Percentiles rank a stretch among this genome's conserved stretches.
These are phyloP conservation scores for Tolypocladium inflatum DNA, from an alignment of 2,329 filamentous ascomycete genomes.

Conservation along the genomic window DNA sequence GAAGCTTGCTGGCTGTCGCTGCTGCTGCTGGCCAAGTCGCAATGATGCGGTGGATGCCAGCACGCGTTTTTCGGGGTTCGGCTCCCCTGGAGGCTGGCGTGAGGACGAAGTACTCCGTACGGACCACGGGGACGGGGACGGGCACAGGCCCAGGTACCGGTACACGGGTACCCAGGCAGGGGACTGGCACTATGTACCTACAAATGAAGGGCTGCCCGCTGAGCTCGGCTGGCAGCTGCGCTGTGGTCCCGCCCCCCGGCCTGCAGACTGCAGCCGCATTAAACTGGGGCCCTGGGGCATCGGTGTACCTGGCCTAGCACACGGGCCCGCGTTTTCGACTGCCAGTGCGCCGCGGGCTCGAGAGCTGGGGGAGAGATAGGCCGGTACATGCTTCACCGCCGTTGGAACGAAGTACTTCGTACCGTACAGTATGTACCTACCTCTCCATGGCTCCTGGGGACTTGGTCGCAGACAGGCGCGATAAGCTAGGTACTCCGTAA, in stretches of 20 bases:
- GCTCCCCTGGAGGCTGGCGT: background rate
- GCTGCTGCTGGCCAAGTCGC: background rate
- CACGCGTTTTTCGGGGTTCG: slow-evolving; percentile 16
- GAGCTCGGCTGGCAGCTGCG: background rate
- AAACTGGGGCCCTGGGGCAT: background rate
- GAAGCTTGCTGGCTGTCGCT: slow-evolving; percentile 2
- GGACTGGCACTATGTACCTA: background rate
- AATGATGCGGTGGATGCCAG: slow-evolving; percentile 13
- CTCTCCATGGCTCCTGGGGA: background rate
- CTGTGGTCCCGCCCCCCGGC: background rate
- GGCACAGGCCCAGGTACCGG: background rate
- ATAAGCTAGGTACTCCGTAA: too few species aligned
- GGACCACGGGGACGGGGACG: background rate
- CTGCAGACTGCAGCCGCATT: background rate
- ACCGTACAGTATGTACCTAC: too few species aligned
- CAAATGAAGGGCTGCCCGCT: background rate
- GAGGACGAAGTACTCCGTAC: background rate
- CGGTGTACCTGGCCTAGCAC: background rate
- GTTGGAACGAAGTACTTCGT: too few species aligned
- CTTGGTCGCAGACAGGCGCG: background rate
- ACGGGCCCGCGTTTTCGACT: background rate
- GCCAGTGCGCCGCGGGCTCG: background rate
- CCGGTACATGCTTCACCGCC: background rate
- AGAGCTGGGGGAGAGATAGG: background rate
- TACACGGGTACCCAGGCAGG: background rate